Evolutionary conservation across 1,284 basidiomycete genomes (phyloP).

Genomic region (Austroboletus novae-zelandiae): DNA sequence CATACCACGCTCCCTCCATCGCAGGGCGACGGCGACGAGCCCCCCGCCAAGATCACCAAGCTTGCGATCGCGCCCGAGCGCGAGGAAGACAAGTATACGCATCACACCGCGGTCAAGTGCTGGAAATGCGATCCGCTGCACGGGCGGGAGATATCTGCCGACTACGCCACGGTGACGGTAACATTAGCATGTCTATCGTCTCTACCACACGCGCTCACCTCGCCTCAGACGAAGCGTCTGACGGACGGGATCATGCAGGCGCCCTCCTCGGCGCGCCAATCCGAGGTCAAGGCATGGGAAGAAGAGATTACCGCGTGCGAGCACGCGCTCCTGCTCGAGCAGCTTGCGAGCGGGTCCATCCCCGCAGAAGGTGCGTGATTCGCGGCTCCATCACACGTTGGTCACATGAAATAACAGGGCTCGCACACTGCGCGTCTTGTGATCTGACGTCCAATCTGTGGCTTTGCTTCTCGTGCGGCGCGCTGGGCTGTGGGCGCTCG

Average conservation of each 20-base stretch:
- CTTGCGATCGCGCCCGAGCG: constrained; percentile 83
- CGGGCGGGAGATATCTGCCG: constrained; percentile 45
- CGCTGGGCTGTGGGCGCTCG: constrained; percentile 88
- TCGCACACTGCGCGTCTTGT: constrained; percentile 76
- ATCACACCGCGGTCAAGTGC: constrained; percentile 67
- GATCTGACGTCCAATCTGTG: constrained; percentile 89
- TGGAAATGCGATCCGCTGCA: constrained; percentile 66
- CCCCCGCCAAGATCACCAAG: constrained; percentile 84
- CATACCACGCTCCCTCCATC: no score
- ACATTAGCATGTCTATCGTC: no score
- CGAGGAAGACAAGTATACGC: constrained; percentile 88
- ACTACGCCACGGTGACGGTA: constrained; percentile 10
- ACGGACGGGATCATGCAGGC: constrained; percentile 77
- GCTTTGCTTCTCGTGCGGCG: constrained; percentile 94
- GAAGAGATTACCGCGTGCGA: constrained; percentile 90
- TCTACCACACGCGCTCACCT: no score
- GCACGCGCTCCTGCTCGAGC: constrained; percentile 81
- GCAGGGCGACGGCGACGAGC: constrained; percentile 51
- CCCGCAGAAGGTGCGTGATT: constrained; percentile 43
- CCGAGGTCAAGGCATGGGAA: constrained; percentile 97
- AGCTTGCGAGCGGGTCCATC: constrained; percentile 54
- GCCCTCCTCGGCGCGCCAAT: constrained; percentile 86
- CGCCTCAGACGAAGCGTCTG: constrained; percentile 50
- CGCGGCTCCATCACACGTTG: no score
- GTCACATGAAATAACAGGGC: constrained; percentile 42